These are phyloP conservation scores for Thielaviopsis euricoi DNA, from an alignment of 2,329 filamentous ascomycete genomes.

Conservation along the genomic window DNA sequence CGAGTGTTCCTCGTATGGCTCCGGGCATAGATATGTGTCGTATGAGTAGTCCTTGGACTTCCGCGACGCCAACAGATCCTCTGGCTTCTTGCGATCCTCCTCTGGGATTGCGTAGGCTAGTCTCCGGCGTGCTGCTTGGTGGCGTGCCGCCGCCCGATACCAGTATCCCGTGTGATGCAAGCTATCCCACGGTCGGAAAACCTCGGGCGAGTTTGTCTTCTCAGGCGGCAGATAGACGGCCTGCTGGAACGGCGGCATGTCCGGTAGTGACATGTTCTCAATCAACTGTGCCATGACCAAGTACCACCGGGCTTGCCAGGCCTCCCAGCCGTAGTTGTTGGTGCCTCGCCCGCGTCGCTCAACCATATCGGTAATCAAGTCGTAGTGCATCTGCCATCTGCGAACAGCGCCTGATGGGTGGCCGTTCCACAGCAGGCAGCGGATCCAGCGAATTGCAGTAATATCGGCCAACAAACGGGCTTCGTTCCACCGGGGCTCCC, in stretches of 20 bases:
- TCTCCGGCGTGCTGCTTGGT: conserved; percentile 34
- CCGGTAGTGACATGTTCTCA: conserved; percentile 34
- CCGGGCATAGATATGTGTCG: conserved; percentile 50
- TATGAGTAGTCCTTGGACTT: conserved; percentile 39
- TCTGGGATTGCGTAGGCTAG: conserved; percentile 41
- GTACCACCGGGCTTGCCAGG: conserved; percentile 71
- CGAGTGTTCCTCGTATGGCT: conserved; percentile 43
- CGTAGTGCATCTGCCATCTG: conserved; percentile 63
- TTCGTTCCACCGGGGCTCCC: conserved; percentile 83
- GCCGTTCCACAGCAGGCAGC: conserved; percentile 66
- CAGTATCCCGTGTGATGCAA: conserved; percentile 53
- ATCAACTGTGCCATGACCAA: conserved; percentile 45
- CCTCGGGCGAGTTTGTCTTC: conserved; percentile 39
- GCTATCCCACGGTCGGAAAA: conserved; percentile 44
- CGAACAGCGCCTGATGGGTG: conserved; percentile 66
- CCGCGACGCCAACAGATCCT: conserved; percentile 28
- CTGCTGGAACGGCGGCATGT: conserved; percentile 27
- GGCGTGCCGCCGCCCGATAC: conserved; percentile 44
- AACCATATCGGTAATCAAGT: conserved; percentile 58
- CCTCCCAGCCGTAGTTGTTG: conserved; percentile 80
- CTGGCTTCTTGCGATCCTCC: conserved; percentile 37
- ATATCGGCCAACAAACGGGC: conserved; percentile 75
- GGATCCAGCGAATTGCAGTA: conserved; percentile 62
- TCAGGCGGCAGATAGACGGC: conserved; percentile 39
- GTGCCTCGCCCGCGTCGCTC: conserved; percentile 74